A percentile compares a stretch with the other conserved stretches of the same genome.
Conservation (phyloP, 768 basidiomycete genomes). For the Boletellus emodensis region DNA sequence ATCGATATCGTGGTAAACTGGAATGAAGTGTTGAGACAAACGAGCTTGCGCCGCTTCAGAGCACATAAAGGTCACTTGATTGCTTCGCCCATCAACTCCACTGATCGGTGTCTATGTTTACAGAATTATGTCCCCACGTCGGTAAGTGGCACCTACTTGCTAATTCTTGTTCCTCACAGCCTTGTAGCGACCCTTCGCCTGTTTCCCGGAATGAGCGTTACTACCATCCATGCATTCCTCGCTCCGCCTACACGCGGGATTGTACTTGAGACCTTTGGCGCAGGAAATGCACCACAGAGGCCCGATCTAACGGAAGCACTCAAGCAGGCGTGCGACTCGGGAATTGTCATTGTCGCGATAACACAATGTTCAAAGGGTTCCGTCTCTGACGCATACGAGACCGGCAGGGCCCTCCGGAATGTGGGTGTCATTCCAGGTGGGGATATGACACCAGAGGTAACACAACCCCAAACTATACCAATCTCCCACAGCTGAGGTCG, state of each 20-base stretch:
- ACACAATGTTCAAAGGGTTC: slow-evolving; percentile 86
- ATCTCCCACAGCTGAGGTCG: background rate
- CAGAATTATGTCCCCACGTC: slow-evolving; percentile 79
- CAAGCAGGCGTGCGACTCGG: slow-evolving; percentile 76
- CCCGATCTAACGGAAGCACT: slow-evolving; percentile 71
- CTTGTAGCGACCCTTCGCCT: slow-evolving; percentile 71
- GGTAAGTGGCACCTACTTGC: slow-evolving; percentile 42
- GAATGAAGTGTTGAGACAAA: slow-evolving; percentile 83
- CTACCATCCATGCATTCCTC: slow-evolving; percentile 73
- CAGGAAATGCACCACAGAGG: slow-evolving; percentile 88
- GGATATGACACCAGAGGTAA: slow-evolving; percentile 95
- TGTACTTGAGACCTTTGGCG: slow-evolving; percentile 87
- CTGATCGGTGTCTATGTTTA: slow-evolving; percentile 11
- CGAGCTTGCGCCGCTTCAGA: slow-evolving; percentile 69
- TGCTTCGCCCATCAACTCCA: background rate
- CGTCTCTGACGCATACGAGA: slow-evolving; percentile 81
- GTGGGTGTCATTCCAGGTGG: slow-evolving; percentile 80
- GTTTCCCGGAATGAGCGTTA: slow-evolving; percentile 80
- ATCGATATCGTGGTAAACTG: slow-evolving; percentile 90
- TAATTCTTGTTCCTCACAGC: slow-evolving; percentile 13
- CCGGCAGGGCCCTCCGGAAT: slow-evolving; percentile 63
- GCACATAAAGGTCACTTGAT: slow-evolving; percentile 64
- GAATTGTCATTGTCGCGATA: slow-evolving; percentile 86
- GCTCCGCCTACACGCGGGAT: slow-evolving; percentile 73
- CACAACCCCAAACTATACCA: background rate